Percentiles rank a stretch among this genome's conserved stretches.
These are phyloP conservation scores for Plicaturopsis crispa DNA, from an alignment of 768 basidiomycete genomes.

Conservation along the genomic window DNA sequence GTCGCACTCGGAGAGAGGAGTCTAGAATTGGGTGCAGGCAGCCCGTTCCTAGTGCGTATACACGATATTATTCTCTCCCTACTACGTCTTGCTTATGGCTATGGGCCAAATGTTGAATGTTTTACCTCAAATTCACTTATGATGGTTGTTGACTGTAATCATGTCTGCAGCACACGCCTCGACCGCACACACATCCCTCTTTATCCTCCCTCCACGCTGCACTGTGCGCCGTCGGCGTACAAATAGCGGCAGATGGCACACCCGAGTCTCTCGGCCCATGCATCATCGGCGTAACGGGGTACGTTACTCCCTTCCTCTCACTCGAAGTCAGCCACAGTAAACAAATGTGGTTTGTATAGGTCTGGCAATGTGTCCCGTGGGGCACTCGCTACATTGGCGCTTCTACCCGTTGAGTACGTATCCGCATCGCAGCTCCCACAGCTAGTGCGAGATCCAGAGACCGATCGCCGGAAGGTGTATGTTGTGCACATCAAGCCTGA, in stretches of 20 bases:
- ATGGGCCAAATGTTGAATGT: too few relatives aligned
- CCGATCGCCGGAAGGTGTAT: slow-evolving; percentile 62
- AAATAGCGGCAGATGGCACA: slow-evolving; percentile 49
- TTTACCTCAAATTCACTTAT: neutral
- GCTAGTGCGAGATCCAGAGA: slow-evolving; percentile 51
- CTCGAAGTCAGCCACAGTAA: slow-evolving; percentile 1
- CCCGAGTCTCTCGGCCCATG: slow-evolving; percentile 66
- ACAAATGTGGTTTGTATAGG: slow-evolving; percentile 26
- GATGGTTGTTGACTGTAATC: neutral
- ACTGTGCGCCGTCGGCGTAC: slow-evolving; percentile 48
- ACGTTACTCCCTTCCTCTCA: slow-evolving; percentile 11
- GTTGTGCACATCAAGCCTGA: slow-evolving; percentile 61
- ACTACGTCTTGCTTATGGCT: too few relatives aligned
- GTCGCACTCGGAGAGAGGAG: slow-evolving; percentile 72
- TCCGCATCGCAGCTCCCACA: slow-evolving; percentile 45
- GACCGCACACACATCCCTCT: slow-evolving; percentile 68
- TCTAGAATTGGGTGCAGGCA: slow-evolving; percentile 70
- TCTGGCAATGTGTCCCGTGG: slow-evolving; percentile 81
- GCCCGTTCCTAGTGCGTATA: slow-evolving; percentile 71
- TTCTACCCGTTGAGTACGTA: slow-evolving; percentile 61
- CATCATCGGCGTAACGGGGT: slow-evolving; percentile 82
- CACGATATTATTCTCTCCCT: too few relatives aligned
- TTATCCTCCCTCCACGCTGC: slow-evolving; percentile 43
- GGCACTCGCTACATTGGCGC: slow-evolving; percentile 59
- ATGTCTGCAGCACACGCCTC: slow-evolving; percentile 55